phyloP scores from a whole-genome alignment of 1,139 yeast species.

The Blastobotrys serpentis region DNA sequence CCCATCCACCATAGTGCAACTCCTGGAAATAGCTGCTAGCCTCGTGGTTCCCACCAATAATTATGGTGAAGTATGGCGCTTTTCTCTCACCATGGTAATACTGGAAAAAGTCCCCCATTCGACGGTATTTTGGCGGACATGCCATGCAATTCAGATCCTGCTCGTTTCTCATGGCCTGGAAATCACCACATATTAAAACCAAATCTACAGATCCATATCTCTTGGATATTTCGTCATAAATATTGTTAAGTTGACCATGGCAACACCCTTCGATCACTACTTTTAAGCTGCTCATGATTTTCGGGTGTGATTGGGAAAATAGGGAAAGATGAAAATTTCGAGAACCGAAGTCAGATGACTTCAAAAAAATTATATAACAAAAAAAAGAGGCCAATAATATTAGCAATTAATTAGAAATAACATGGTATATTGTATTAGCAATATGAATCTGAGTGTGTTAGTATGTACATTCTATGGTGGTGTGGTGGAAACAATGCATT shows the following conservation, averaged over 20 bases:
- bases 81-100: slow-evolving; percentile 60
- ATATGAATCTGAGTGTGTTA: no score
- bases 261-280: slow-evolving; percentile 91
- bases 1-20: slow-evolving; percentile 89
- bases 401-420: no score
- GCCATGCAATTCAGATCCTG: slow-evolving; percentile 68
- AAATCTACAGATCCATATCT: slow-evolving; percentile 48
- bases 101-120: slow-evolving; percentile 72
- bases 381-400: no score
- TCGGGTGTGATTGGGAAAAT: not conserved
- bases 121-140: slow-evolving; percentile 51
- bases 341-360: no score
- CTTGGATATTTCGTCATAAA: slow-evolving; percentile 48
- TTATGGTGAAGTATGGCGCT: slow-evolving; percentile 78
- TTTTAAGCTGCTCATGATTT: slow-evolving; percentile 20
- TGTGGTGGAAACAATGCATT: no score
- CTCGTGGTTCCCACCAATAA: slow-evolving; percentile 96
- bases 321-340: not conserved
- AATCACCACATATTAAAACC: slow-evolving; percentile 83
- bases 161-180: slow-evolving; percentile 64
- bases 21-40: slow-evolving; percentile 75
- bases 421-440: no score
- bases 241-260: slow-evolving; percentile 73
- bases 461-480: no score
- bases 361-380: no score